Base-by-base conservation (phyloP, 2,329 filamentous ascomycete genomes). In the Akanthomyces dipterigenus region DNA sequence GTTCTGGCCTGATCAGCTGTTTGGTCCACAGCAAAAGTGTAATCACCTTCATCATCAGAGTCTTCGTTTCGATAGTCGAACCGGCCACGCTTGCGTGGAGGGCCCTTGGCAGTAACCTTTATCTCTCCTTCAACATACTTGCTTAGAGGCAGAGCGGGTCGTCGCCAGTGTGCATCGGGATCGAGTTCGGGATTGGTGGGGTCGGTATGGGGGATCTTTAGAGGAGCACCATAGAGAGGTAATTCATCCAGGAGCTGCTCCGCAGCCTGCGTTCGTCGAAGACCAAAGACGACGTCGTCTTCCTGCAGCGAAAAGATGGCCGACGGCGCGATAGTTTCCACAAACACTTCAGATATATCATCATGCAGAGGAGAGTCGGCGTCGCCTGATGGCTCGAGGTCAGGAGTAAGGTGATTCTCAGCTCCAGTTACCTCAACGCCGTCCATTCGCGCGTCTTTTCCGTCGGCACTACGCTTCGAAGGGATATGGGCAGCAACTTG, bases 51-150 rank as follows among this genome's bases (percentile, higher is more conserved):
- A 26, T 84, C 80, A 22, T 87, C 82, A 12, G 85, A 85, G 57
- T 88, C 87, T 66, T 95, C 89, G 61, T 91, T 86, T 45, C 83
- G 81, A 67, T 96, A 95, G 60, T 89, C 83, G 68, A 88, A 98
- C n/a, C 93, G 85, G 67, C 91, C 93, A 61, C 86, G 86, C 74
- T 93, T 96, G 56, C 80, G 81, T 0, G 87, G 86, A 9, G 89
- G 88, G 2, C 84, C 83, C 45, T 83, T 81, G 4, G 83, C 78
- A 14, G 82, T 81, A 20, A 96, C 82, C 28, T 87, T 84, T 72
- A 98, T 87, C 66, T 90, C 89, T 9, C 90, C 90, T 62, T 90
- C 87, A 0, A 93, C 88, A 71, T 89, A 96, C 71, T 93, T 96
- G 68, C 90, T 96, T 3, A 97, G 82, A 2, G 91, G 89, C 18